A percentile compares a stretch with the other conserved stretches of the same genome.
Evolutionary conservation across 345 rosid genomes (phyloP).

Genomic region (Firmiana major): DNA sequence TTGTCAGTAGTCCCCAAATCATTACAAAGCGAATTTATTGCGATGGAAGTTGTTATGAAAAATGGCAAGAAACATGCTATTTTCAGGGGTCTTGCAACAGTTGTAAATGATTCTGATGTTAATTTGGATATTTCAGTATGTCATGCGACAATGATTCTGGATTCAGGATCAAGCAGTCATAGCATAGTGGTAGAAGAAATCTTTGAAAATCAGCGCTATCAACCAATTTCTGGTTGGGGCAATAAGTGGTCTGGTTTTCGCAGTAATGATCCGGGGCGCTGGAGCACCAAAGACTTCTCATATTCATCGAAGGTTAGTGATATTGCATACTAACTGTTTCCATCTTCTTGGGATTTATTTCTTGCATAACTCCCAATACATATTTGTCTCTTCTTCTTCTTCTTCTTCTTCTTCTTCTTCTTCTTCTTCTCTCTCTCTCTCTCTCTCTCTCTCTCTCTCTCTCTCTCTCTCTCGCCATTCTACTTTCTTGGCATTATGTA

Average conservation of each 20-base stretch:
- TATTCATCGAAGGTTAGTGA: slow-evolving; percentile 48
- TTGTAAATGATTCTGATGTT: slow-evolving; percentile 79
- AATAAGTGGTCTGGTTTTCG: slow-evolving; percentile 36
- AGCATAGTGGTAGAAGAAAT: slow-evolving; percentile 48
- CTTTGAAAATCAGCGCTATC: slow-evolving; percentile 53
- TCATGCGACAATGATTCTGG: slow-evolving; percentile 32
- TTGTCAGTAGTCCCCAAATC: slow-evolving; percentile 73
- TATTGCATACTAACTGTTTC: neutral
- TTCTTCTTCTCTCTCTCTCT: neutral
- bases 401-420: no score
- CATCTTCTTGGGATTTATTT: neutral
- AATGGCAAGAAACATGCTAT: slow-evolving; percentile 90
- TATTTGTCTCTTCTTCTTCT: neutral
- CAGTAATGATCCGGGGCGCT: slow-evolving; percentile 38
- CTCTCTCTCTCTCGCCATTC: slow-evolving; percentile 2
- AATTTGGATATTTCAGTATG: slow-evolving; percentile 64
- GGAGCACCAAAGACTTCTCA: slow-evolving; percentile 63
- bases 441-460: neutral
- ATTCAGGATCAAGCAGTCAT: slow-evolving; percentile 36
- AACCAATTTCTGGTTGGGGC: slow-evolving; percentile 49
- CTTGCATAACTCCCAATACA: neutral
- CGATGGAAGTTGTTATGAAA: slow-evolving; percentile 82
- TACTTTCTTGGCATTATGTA: neutral
- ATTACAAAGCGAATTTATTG: slow-evolving; percentile 57
- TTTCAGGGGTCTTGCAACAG: slow-evolving; percentile 84